Base-by-base conservation (phyloP, 2,329 filamentous ascomycete genomes). In the Penicillium psychrosexuale region DNA sequence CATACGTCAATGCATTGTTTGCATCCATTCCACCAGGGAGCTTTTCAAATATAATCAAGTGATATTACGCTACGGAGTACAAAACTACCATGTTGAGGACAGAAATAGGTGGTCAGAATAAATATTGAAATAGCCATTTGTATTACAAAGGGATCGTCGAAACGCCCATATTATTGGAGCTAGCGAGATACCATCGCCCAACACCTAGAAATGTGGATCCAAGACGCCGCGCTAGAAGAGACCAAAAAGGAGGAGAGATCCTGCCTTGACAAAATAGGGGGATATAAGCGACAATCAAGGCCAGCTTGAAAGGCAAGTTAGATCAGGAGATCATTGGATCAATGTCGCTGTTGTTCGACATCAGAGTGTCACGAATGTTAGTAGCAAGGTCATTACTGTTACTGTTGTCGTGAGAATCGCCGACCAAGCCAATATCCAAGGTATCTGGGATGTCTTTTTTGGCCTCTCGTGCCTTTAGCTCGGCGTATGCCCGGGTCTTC, bases 401-500 rank as follows among this genome's bases (percentile, higher is more conserved):
- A 60, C 53, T 56, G 40, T 45, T 57, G 28, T 60, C 51, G 36
- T 56, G 57, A 47, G 46, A 53, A 42, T 69, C 69, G 39, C 66
- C 65, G 44, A 73, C 69, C n/a, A 79, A 71, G 28, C 76, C 77
- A 46, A 79, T 69, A 37, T 74, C 73, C 47, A 79, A 61, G 46
- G 74, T 73, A 27, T 77, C 75, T 12, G 77, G 77, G 12, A 80
- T 66, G 52, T 78, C 73, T 58, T 75, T 78, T 56, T 77, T 78
- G 13, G 70, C 67, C 47, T 78, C 74, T 36, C 75, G 69, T n/a
- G 77, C 77, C 58, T 78, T 77, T 39, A 75, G 67, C 73, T 97
- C 93, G 9, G 90, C 87, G 91, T 93, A 99, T 0, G 87, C 85
- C 53, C 93, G 84, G 69, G 96, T 82, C 66, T 87, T 87, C 38